Evolutionary conservation across 208 protist genomes (phyloP).

Genomic region (Leishmania major): DNA sequence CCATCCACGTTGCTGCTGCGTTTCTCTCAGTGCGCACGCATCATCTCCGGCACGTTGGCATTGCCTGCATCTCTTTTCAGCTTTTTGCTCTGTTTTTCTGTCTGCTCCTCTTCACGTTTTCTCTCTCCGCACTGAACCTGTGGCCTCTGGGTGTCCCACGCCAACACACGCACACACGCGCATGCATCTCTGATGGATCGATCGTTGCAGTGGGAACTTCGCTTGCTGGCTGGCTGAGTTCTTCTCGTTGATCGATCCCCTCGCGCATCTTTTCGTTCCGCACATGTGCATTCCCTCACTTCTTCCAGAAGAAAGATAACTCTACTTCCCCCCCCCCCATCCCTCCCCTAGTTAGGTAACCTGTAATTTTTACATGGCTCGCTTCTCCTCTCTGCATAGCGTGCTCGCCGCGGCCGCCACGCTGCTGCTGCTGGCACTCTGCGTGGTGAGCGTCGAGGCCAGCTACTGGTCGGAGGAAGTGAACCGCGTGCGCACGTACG

Average conservation of each 20-base stretch:
- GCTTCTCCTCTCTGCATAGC: neutral
- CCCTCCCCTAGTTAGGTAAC: neutral
- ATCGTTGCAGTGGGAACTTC: neutral
- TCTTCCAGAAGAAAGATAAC: neutral
- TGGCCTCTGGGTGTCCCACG: neutral
- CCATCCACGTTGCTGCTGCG: neutral
- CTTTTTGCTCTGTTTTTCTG: neutral
- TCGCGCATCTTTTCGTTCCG: neutral
- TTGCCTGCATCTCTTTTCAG: neutral
- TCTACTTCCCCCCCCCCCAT: neutral
- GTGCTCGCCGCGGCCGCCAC: slow-evolving; percentile 11
- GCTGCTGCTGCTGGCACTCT: slow-evolving; percentile 17
- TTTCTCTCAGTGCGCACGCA: neutral
- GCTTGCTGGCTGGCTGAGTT: neutral
- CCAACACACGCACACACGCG: neutral
- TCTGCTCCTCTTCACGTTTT: neutral
- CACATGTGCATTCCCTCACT: neutral
- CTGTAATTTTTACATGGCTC: neutral
- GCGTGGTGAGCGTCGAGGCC: slow-evolving; percentile 17
- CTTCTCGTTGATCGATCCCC: neutral
- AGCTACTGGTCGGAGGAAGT: slow-evolving; percentile 52
- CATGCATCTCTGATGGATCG: neutral
- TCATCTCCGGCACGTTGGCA: neutral
- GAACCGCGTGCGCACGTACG: slow-evolving; percentile 47
- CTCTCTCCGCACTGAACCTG: neutral